Conservation (phyloP, 495 filamentous ascomycete genomes). For the Aspergillus carlsbadensis region DNA sequence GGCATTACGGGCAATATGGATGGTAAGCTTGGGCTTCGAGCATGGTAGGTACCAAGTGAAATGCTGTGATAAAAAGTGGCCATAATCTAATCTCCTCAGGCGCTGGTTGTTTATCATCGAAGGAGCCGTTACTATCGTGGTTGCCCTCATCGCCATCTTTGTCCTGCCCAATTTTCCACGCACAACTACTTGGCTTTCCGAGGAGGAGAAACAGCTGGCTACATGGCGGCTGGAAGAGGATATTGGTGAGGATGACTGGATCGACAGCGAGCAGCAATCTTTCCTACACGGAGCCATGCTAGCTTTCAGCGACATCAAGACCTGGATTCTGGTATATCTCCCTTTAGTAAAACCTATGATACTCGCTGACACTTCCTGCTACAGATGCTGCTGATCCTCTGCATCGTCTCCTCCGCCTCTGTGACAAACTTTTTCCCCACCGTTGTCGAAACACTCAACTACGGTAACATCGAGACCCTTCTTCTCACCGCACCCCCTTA, state of each 20-base stretch:
- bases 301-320: slow-evolving; percentile 71
- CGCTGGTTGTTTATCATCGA: slow-evolving; percentile 64
- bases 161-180: slow-evolving; percentile 78
- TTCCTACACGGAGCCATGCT: slow-evolving; percentile 67
- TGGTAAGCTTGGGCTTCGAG: slow-evolving; percentile 23
- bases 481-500: slow-evolving; percentile 2
- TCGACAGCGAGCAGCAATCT: slow-evolving; percentile 59
- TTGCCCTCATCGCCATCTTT: slow-evolving; percentile 54
- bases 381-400: slow-evolving; percentile 67
- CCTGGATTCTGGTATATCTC: slow-evolving; percentile 50
- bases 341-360: background rate
- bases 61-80: background rate
- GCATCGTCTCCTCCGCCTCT: slow-evolving; percentile 68
- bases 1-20: slow-evolving; percentile 49
- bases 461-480: background rate
- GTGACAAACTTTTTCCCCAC: slow-evolving; percentile 83
- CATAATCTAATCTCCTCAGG: slow-evolving; percentile 9
- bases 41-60: slow-evolving; percentile 37
- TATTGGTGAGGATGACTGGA: slow-evolving; percentile 76
- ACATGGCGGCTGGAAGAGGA: slow-evolving; percentile 73
- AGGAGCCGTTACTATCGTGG: slow-evolving; percentile 56
- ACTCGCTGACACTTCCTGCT: background rate
- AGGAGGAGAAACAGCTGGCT: slow-evolving; percentile 67
- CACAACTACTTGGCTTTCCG: slow-evolving; percentile 70
- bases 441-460: background rate